Base-by-base conservation (phyloP, 164 flowering plant species). In the Macadamia tetraphylla region DNA sequence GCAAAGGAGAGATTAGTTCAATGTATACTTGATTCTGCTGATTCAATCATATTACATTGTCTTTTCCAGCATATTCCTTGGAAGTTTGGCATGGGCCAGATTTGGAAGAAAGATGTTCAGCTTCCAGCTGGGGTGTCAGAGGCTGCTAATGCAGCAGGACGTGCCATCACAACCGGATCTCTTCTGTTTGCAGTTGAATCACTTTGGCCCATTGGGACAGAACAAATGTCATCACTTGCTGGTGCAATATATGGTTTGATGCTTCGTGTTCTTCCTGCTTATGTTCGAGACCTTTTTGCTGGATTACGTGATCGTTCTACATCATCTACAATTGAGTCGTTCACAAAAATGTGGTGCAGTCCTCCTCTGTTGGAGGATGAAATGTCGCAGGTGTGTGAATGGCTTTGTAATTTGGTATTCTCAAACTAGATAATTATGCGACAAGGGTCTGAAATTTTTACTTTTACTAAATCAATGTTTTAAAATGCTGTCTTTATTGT, bases 211-310 rank as follows among this genome's bases (percentile, higher is more conserved):
- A 70, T 85, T 72, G 84, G 77, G 59, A 74, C 82, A 31, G 76
- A 74, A 72, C 80, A 78, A 72, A 74, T 95, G 87, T 84, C 98
- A 66, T 76, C 88, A 1, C 83, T 95, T 80, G 86, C 96, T 75
- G 94, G 94, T 77, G 94, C 97, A 63, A 66, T 91, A 64, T 95
- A 79, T 77, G 98, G 97, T 61, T 64, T 87, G 81, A 89, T 92
- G 97, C 90, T 95, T 69, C 76, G 84, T 67, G 72, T 84, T 75
- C 97, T 95, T 62, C 99, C 99, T 67, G 97, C 98, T 60, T 95
- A 89, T 78, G 97, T 92, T 46, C 82, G 98, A 56, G 89, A 78
- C 61, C 92, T 98, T 98, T 92, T 89, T 73, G 80, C 83, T 69
- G 84, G 85, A 60, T 67, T 91, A 67, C 94, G 97, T 53, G 94